Evolutionary conservation across 2,329 filamentous ascomycete genomes (phyloP).

Genomic region (Colletotrichum endophyticum): DNA sequence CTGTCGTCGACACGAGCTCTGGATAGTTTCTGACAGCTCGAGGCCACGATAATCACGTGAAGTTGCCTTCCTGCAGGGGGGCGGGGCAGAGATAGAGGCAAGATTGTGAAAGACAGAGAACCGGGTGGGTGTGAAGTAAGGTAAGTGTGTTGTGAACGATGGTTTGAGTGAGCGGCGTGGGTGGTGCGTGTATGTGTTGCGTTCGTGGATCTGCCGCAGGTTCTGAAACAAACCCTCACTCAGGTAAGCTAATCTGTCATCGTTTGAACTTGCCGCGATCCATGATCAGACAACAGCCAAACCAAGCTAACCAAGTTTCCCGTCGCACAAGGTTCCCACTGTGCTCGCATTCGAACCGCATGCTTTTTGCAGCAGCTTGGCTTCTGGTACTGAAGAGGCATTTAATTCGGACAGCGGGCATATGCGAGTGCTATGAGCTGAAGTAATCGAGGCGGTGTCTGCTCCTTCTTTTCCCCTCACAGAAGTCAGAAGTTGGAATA

Average conservation of each 20-base stretch:
- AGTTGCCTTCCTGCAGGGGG: neutral
- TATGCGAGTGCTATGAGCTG: neutral
- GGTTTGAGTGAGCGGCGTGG: neutral
- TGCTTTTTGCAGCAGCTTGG: neutral
- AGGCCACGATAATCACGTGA: neutral
- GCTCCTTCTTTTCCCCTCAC: neutral
- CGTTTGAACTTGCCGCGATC: slow-evolving; percentile 3
- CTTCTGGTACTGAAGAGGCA: neutral
- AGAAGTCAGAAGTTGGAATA: neutral
- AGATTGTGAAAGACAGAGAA: neutral
- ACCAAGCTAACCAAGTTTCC: neutral
- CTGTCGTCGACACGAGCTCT: neutral
- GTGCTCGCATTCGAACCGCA: neutral
- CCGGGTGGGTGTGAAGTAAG: neutral
- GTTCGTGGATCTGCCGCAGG: slow-evolving; percentile 8
- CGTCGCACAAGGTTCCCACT: neutral
- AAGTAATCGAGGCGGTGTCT: neutral
- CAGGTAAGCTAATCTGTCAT: slow-evolving; percentile 6
- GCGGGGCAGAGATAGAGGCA: neutral
- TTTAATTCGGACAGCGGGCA: neutral
- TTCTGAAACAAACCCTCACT: slow-evolving; percentile 19
- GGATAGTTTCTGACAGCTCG: neutral
- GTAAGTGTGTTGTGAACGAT: neutral
- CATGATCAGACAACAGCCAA: slow-evolving; percentile 4
- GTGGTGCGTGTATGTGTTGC: neutral